These are phyloP conservation scores for Santalum album DNA, from an alignment of 164 flowering plant species.

Conservation along the genomic window DNA sequence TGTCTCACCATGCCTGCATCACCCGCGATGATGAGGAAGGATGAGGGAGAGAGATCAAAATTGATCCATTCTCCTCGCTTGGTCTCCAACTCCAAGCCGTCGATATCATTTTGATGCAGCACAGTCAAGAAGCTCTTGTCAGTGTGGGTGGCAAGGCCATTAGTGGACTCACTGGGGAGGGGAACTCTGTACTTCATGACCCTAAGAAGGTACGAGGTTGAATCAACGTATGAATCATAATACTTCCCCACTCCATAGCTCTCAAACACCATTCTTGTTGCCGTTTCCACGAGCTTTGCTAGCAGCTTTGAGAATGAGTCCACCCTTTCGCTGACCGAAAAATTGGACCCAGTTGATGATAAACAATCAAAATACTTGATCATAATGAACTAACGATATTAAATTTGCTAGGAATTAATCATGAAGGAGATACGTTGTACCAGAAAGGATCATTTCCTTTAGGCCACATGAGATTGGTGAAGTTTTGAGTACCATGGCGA, in stretches of 20 bases:
- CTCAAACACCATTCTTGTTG: slow-evolving; percentile 36
- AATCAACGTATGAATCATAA: slow-evolving; percentile 14
- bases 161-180: no score
- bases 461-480: slow-evolving; percentile 13
- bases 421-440: no score
- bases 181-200: slow-evolving; percentile 25
- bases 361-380: not conserved
- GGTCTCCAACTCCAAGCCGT: slow-evolving; percentile 1
- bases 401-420: slow-evolving; percentile 1
- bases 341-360: not conserved
- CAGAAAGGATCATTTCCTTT: slow-evolving; percentile 17
- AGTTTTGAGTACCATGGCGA: not conserved
- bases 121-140: no score
- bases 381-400: slow-evolving; percentile 4
- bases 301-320: slow-evolving; percentile 16
- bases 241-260: slow-evolving; percentile 34
- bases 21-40: slow-evolving; percentile 4
- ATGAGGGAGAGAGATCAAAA: not conserved
- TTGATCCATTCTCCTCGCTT: slow-evolving; percentile 8
- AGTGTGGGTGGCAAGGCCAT: no score
- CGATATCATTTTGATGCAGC: no score
- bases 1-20: slow-evolving; percentile 5
- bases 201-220: slow-evolving; percentile 26
- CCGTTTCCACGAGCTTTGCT: slow-evolving; percentile 30
- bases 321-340: slow-evolving; percentile 18